Evolutionary conservation across 768 basidiomycete species (phyloP).

Genomic region (Tulasnella sp.): DNA sequence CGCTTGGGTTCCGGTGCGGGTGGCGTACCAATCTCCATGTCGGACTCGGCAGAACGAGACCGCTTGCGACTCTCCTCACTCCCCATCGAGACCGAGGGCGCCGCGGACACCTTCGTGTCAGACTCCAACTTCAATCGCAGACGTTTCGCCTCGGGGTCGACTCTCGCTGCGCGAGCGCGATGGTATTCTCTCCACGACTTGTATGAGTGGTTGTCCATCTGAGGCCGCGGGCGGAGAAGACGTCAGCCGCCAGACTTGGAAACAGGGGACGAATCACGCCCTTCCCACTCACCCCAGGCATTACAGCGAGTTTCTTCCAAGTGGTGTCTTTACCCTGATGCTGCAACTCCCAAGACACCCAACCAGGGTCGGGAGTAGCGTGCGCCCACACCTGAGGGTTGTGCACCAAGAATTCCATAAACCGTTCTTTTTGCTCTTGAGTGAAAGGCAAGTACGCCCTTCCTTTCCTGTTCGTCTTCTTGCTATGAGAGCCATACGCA

Average conservation of each 20-base stretch:
- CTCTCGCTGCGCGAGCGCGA: constrained; percentile 1
- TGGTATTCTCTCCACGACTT: constrained; percentile 17
- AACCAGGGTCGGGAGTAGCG: not conserved
- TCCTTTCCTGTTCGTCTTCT: not conserved
- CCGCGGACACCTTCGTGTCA: not conserved
- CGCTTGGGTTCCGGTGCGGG: not conserved
- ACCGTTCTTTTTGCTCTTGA: not conserved
- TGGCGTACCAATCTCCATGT: not conserved
- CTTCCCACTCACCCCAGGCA: not conserved
- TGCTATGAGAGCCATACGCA: not conserved
- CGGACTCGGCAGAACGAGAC: not conserved
- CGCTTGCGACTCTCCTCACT: not conserved
- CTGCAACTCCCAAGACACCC: not conserved
- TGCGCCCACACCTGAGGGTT: constrained; percentile 12
- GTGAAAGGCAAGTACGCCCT: constrained; percentile 8
- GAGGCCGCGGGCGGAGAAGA: not conserved
- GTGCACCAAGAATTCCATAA: constrained; percentile 3
- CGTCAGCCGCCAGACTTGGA: not conserved
- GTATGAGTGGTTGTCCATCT: constrained; percentile 19
- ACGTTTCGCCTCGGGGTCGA: constrained; percentile 4
- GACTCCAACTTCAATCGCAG: constrained; percentile 3
- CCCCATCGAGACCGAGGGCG: not conserved
- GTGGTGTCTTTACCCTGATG: constrained; percentile 11
- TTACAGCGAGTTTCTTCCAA: constrained; percentile 2
- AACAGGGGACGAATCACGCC: not conserved